Evolutionary conservation across 169 alveolate genomes (phyloP), one percentile per base, ranked within the genome.

Genomic region (Cryptosporidium tyzzeri): DNA sequence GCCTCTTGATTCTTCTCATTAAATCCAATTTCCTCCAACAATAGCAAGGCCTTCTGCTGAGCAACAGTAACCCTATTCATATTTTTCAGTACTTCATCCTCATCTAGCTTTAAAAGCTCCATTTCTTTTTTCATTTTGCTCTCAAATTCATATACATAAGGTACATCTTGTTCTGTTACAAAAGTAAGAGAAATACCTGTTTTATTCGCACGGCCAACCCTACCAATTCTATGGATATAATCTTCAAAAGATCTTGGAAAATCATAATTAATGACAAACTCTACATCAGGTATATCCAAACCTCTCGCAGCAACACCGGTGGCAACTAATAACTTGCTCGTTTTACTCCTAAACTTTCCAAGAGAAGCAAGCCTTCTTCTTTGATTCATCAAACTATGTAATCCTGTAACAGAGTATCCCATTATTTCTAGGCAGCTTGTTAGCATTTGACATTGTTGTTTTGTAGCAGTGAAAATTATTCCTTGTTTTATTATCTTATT

Each of bases 261-360:
- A 91, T 97, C 99, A 84, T 95, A 97, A 92, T 97, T 97, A 29
- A 98, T 94, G 8, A 98, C 99, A 84, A 95, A 95, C 55, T 96
- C 96, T 8, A 98, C 98, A 35, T 95, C 96, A 23, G 99, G 99
- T 35, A 98, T 96, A 92, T 98, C 99, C 23, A 98, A 92, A n/a
- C 99, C 99, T 91, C 99, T 86, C 35, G 98, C 95, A 14, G 99
- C 99, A 3, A 98, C 96, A 87, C 98, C 99, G 9, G 99, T 98
- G 31, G 99, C 99, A 0, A 97, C 96, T 14, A 97, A 92, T 21
- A 97, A 55, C 67, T 95, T 85, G 61, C 94, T 86, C 45, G 94
- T 96, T 39, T 97, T 97, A 23, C 97, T 92, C 86, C 98, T 97
- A 92, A 98, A 97, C 91, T 97, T 98, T 50, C 96, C 95, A 21